A percentile compares a stretch with the other conserved stretches of the same genome.
These are phyloP conservation scores for Botrytis byssoidea DNA, from an alignment of 2,329 filamentous ascomycete genomes.

Conservation along the genomic window DNA sequence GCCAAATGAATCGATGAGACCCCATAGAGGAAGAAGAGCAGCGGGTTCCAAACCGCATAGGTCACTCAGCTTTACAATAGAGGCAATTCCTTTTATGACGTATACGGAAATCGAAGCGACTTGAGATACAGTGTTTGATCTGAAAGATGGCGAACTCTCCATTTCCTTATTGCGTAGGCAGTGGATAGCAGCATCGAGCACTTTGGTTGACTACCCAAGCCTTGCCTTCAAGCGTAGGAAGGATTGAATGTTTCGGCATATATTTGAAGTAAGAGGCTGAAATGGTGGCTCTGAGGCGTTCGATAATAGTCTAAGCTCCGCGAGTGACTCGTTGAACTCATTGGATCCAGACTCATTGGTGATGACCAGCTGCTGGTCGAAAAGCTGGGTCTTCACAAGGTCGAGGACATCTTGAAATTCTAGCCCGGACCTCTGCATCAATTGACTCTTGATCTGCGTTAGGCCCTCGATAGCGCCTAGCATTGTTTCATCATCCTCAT, in stretches of 20 bases:
- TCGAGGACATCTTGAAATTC: background rate
- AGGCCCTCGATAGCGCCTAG: background rate
- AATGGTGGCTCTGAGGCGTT: background rate
- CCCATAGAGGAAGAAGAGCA: background rate
- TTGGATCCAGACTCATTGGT: background rate
- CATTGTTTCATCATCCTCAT: background rate
- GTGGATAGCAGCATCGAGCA: background rate
- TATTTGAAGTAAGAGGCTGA: background rate
- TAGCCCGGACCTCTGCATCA: background rate
- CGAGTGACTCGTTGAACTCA: background rate
- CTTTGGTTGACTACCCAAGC: background rate
- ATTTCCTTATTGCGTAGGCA: background rate
- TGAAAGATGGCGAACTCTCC: background rate
- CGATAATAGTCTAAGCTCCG: background rate
- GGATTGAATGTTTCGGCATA: background rate
- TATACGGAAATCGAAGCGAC: background rate
- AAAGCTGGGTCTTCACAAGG: background rate
- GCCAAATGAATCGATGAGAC: background rate
- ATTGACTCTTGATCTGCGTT: background rate
- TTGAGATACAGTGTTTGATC: background rate
- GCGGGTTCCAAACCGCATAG: background rate
- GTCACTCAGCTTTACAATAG: background rate
- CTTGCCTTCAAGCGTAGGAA: background rate
- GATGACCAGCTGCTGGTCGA: background rate
- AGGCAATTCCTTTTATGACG: background rate